Evolutionary conservation across 139 green algal species (phyloP).

Genomic region (Protoeuglena noctilucae): DNA sequence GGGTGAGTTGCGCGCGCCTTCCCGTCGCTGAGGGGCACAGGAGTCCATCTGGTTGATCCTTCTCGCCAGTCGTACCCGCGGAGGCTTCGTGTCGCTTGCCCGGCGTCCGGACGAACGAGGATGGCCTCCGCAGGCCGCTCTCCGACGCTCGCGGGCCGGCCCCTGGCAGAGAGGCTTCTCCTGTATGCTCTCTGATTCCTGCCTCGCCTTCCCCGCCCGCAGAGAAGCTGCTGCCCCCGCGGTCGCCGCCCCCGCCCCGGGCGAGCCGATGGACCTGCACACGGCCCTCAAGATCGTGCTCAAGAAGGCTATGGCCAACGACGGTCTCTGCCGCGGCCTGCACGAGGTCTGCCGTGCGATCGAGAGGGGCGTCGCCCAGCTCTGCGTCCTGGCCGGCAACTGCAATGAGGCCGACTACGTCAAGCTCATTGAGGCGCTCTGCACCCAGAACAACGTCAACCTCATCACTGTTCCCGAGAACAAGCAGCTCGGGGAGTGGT

Average conservation of each 20-base stretch:
- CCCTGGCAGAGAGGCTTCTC: no score
- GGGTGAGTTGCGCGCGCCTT: no score
- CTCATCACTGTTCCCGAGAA: constrained; percentile 83
- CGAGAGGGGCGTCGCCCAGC: constrained; percentile 64
- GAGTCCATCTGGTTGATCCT: no score
- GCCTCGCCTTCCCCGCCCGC: no score
- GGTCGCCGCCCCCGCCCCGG: constrained; percentile 54
- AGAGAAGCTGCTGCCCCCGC: constrained; percentile 24
- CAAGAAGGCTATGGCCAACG: constrained; percentile 94
- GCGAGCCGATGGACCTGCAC: constrained; percentile 93
- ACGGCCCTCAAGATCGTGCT: constrained; percentile 82
- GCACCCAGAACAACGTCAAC: constrained; percentile 88
- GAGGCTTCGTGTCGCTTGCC: no score
- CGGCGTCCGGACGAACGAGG: no score
- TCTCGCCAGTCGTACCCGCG: no score
- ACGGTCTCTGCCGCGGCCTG: constrained; percentile 86
- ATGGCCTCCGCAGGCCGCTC: no score
- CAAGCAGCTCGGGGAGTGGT: constrained; percentile 87
- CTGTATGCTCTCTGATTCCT: no score
- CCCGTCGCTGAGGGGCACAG: no score
- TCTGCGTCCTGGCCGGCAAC: constrained; percentile 94
- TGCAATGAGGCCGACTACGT: constrained; percentile 99
- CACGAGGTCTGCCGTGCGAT: constrained; percentile 68
- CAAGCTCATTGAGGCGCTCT: constrained; percentile 98
- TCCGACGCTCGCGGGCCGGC: no score